phyloP scores from a whole-genome alignment of 139 green algal species.

The Tetradesmus lagerheimii region DNA sequence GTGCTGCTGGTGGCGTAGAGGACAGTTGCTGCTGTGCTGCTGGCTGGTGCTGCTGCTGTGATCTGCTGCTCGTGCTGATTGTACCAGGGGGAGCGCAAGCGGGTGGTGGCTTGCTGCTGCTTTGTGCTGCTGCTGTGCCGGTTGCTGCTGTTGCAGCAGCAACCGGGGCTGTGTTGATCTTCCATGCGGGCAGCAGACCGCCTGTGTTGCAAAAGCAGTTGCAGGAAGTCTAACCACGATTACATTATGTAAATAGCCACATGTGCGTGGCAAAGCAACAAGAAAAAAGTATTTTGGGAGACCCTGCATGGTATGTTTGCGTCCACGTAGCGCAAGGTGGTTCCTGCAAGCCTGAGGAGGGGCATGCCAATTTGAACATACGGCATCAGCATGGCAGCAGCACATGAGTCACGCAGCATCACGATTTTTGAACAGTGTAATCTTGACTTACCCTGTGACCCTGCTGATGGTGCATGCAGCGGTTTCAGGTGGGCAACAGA shows the following conservation, averaged over 20 bases:
- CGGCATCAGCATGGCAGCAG: background rate
- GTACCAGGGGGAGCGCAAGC: background rate
- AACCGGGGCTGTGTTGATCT: background rate
- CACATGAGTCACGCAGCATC: too few species aligned
- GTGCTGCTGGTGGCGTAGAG: background rate
- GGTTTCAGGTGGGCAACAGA: slow-evolving; percentile 37
- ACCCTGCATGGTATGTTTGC: too few species aligned
- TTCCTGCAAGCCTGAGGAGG: too few species aligned
- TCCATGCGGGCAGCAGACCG: background rate
- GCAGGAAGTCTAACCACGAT: too few species aligned
- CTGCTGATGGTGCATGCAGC: slow-evolving; percentile 9
- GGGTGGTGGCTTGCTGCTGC: background rate
- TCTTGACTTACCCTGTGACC: background rate
- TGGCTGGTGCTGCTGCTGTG: background rate
- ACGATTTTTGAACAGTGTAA: too few species aligned
- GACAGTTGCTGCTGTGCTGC: background rate
- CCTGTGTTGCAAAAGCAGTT: background rate
- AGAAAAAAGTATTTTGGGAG: too few species aligned
- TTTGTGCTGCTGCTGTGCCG: background rate
- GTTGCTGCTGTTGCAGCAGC: background rate
- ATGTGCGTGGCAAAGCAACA: too few species aligned
- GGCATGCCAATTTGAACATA: background rate
- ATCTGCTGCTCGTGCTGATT: background rate
- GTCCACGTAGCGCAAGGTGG: too few species aligned
- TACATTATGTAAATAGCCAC: too few species aligned